phyloP scores from a whole-genome alignment of 2,329 filamentous ascomycete species.

The Alternaria sp. region DNA sequence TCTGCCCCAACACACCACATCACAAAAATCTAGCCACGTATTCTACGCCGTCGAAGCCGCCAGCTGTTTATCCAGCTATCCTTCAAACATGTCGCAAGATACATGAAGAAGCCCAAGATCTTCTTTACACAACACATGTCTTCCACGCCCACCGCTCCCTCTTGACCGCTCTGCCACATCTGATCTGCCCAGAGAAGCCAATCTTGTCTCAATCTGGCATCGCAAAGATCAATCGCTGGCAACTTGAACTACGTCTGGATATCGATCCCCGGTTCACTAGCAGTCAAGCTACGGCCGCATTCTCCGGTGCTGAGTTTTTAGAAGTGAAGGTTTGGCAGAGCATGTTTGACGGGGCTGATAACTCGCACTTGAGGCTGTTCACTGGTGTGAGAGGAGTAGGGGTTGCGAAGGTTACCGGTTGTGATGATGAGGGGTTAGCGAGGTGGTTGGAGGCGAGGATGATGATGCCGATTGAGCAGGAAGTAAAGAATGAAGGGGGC shows the following conservation, averaged over 20 bases:
- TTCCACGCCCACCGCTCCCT: slow-evolving; percentile 61
- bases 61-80: slow-evolving; percentile 50
- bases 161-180: slow-evolving; percentile 55
- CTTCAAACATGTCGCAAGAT: slow-evolving; percentile 54
- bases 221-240: slow-evolving; percentile 54
- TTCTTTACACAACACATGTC: slow-evolving; percentile 60
- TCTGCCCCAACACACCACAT: slow-evolving; percentile 36
- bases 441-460: slow-evolving; percentile 56
- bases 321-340: slow-evolving; percentile 60
- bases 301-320: slow-evolving; percentile 57
- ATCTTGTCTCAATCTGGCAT: slow-evolving; percentile 46
- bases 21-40: slow-evolving; percentile 14
- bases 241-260: slow-evolving; percentile 58
- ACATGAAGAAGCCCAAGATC: slow-evolving; percentile 52
- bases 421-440: slow-evolving; percentile 54
- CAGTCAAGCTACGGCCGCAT: slow-evolving; percentile 52
- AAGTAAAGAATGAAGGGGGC: slow-evolving; percentile 36
- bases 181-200: slow-evolving; percentile 48
- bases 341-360: slow-evolving; percentile 50
- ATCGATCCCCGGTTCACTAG: slow-evolving; percentile 58
- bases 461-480: slow-evolving; percentile 47
- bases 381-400: slow-evolving; percentile 57
- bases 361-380: slow-evolving; percentile 55
- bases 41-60: slow-evolving; percentile 16
- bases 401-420: slow-evolving; percentile 53